Evolutionary conservation across 257 asterid genomes (phyloP), one percentile per base, ranked within the genome.

Genomic region (Coffea eugenioides): DNA sequence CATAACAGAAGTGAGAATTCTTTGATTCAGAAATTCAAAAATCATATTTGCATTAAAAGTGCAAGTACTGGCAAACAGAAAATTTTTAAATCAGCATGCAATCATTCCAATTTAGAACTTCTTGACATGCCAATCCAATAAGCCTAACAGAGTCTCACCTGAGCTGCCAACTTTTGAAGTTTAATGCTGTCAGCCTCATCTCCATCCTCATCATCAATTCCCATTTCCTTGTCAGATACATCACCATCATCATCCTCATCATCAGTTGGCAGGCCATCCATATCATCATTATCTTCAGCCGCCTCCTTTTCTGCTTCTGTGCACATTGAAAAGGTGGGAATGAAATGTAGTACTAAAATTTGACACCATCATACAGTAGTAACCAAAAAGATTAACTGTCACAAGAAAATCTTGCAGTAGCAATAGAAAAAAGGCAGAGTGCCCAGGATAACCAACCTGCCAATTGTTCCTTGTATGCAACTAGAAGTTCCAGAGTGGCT

Each of bases 201-300:
- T 65, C 92, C 97, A 81, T 91, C 97, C 91, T 94, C 97, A 57
- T 84, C 91, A 77, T 93, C 98, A 79, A 87, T 90, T 78, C 98
- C 99, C 99, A 96, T 96, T 39, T 96, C 97, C 88, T 87, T 91
- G 87, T 92, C 99, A 69, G 97, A 89, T 73, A 82, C 97, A 52
- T 83, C 90, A 76, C 82, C 94, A 5, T 87, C 94, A 36, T 90
- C 93, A 2, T 94, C 97, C 51, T 93, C 98, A 62, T 91, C 98
- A 73, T 95, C 98, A 75, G 88, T 82, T 78, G 87, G 94, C 81
- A 89, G 86, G 75, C 95, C 95, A 75, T 82, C 91, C 94, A 94
- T 92, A 61, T 88, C 94, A 83, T 92, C 94, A 46, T 87, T 94
- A 51, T 90, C 97, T 73, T 92, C 97, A 12, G 83, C 96, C 41